Evolutionary conservation across 306 rosid genomes (phyloP).

Genomic region (Trichosanthes truncata): DNA sequence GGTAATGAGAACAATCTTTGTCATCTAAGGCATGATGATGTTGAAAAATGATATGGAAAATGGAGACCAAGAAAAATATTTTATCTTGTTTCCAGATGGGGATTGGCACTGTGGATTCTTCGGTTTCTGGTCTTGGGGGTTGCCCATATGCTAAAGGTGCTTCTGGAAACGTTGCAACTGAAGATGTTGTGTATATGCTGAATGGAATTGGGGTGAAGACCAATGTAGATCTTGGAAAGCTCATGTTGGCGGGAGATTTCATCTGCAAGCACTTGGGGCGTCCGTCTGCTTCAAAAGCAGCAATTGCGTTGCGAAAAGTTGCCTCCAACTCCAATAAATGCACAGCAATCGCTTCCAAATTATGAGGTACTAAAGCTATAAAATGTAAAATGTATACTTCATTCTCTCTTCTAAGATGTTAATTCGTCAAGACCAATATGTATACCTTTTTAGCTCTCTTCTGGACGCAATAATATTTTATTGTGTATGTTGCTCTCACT

Average conservation of each 20-base stretch:
- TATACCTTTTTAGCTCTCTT: neutral
- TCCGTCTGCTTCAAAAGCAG: conserved; percentile 60
- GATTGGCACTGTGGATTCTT: conserved; percentile 71
- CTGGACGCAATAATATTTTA: neutral
- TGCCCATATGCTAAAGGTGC: conserved; percentile 97
- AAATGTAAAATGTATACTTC: neutral
- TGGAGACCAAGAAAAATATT: neutral
- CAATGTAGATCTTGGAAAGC: conserved; percentile 56
- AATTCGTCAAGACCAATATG: neutral
- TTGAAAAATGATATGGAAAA: neutral
- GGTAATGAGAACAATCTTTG: neutral
- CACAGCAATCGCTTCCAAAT: conserved; percentile 43
- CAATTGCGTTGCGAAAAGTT: conserved; percentile 53
- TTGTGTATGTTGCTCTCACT: neutral
- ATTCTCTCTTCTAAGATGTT: neutral
- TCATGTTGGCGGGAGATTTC: conserved; percentile 71
- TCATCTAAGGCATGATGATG: neutral
- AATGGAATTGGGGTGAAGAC: conserved; percentile 74
- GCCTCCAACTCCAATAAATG: conserved; percentile 53
- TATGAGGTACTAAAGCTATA: conserved; percentile 29
- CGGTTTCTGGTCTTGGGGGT: conserved; percentile 90
- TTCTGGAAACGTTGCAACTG: conserved; percentile 85
- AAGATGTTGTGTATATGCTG: conserved; percentile 89
- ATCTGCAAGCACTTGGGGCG: conserved; percentile 77
- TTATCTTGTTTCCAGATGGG: conserved; percentile 38